Conservation (phyloP, 352 stramenopile species). For the Globisporangium barbulae region DNA sequence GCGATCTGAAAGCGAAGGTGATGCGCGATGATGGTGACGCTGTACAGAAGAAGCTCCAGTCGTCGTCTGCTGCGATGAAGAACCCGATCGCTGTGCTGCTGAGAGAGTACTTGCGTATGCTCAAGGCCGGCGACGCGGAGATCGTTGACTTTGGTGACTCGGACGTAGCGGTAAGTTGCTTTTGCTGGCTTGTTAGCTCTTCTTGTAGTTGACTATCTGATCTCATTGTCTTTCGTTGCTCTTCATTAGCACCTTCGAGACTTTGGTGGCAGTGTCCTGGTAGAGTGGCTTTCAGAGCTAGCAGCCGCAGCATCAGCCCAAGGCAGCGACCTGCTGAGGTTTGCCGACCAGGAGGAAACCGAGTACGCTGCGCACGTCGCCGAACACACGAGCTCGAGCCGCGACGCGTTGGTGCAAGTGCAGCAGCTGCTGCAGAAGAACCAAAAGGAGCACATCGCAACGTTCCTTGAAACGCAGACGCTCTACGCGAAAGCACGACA, state of each 20-base stretch:
- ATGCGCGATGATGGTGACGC: not conserved
- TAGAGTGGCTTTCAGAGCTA: constrained; percentile 23
- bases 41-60: not conserved
- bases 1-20: constrained; percentile 9
- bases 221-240: not conserved
- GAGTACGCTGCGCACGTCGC: constrained; percentile 37
- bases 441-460: constrained; percentile 38
- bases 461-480: constrained; percentile 33
- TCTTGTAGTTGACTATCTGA: not conserved
- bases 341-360: constrained; percentile 24
- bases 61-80: not conserved
- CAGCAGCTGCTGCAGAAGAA: constrained; percentile 31
- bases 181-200: not conserved
- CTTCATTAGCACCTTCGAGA: constrained; percentile 31
- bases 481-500: constrained; percentile 25
- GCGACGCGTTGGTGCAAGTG: constrained; percentile 39
- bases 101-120: constrained; percentile 32
- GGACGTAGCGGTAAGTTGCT: constrained; percentile 28
- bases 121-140: constrained; percentile 25
- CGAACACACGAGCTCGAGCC: constrained; percentile 27
- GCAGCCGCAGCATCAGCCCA: constrained; percentile 7
- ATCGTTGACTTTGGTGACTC: constrained; percentile 38
- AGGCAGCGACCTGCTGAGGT: not conserved
- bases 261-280: constrained; percentile 23
- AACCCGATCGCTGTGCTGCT: constrained; percentile 37